Base-by-base conservation (phyloP, 75 land plant genomes). In the Gnetum montanum region DNA sequence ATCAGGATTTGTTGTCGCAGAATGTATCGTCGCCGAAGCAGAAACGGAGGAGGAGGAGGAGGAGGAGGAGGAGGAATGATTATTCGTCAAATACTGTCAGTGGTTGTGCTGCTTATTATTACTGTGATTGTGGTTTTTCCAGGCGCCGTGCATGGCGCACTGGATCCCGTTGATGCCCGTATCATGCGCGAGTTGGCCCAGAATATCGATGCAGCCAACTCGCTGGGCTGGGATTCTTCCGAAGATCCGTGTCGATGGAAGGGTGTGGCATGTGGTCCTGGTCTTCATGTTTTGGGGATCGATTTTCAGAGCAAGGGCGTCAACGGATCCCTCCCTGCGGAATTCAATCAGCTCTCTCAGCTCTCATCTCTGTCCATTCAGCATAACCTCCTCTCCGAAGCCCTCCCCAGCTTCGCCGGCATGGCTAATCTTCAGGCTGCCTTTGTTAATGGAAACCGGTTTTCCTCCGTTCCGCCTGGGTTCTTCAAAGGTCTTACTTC, bases 401-500 rank as follows among this genome's bases (percentile, higher is more conserved):
- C 75, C 8, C 43, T 89, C 25, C 90, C 95, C 8, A 53, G 67
- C 20, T 61, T 89, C n/a, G 7, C 53, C 7, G 78, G 81, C 4
- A 30, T 84, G 61, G 35, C 53, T 27, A 47, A 56, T 7, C 66
- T 89, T 23, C 74, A 76, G 51, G 31, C 40, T 10, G 46, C 76
- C 12, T 34, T 69, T 37, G 70, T 85, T 7, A 49, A 70, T 43
- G 55, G 71, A 63, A 85, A 82, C 56, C 43, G 57, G 48, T 90
- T 90, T 63, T 31, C 69, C 2, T 69, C 69, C 46, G 28, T 90
- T 12, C 96, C 96, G 5, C 16, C 46, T 0, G 76, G 75, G 59
- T 82, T 79, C 74, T 90, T 90, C 75, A 8, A 26, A 12, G 81
- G 81, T 1, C 52, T 82, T 65, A 47, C 71, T 3, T 64, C 75